phyloP scores from a whole-genome alignment of 2,329 filamentous ascomycete species.

The Xylariaceae sp. region DNA sequence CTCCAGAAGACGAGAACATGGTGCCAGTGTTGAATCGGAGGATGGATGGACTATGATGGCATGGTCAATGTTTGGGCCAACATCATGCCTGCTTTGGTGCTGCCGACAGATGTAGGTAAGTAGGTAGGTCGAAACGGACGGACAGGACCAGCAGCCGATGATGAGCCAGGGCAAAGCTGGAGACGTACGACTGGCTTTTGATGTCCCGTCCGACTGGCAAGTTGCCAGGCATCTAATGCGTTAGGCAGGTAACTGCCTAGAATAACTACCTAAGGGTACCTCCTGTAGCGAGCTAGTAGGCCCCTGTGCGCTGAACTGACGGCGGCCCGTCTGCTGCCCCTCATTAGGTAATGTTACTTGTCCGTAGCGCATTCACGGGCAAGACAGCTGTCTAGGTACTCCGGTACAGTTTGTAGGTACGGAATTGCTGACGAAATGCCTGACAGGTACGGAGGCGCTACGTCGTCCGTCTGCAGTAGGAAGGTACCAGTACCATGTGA shows the following conservation, averaged over 20 bases:
- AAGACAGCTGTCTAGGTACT: neutral
- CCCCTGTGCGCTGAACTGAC: neutral
- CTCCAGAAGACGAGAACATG: constrained; percentile 62
- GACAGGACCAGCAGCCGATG: neutral
- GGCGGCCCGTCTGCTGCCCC: neutral
- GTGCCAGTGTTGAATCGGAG: constrained; percentile 30
- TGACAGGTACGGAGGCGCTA: no score
- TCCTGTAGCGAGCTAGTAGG: neutral
- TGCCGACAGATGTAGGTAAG: neutral
- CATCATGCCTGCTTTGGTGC: constrained; percentile 5
- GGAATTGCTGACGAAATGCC: no score
- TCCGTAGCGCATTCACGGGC: neutral
- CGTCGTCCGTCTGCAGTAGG: no score
- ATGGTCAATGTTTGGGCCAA: constrained; percentile 22
- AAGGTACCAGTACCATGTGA: no score
- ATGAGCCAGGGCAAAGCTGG: neutral
- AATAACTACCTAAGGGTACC: neutral
- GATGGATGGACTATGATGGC: constrained; percentile 22
- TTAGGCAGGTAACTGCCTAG: neutral
- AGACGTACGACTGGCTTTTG: neutral
- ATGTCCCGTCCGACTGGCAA: neutral
- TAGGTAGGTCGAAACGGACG: neutral
- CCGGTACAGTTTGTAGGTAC: no score
- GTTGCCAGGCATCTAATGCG: neutral
- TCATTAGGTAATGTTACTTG: neutral